Percentiles rank a stretch among this genome's conserved stretches.
These are phyloP conservation scores for Yamadazyma membranifaciens DNA, from an alignment of 1,139 yeast species.

Conservation along the genomic window DNA sequence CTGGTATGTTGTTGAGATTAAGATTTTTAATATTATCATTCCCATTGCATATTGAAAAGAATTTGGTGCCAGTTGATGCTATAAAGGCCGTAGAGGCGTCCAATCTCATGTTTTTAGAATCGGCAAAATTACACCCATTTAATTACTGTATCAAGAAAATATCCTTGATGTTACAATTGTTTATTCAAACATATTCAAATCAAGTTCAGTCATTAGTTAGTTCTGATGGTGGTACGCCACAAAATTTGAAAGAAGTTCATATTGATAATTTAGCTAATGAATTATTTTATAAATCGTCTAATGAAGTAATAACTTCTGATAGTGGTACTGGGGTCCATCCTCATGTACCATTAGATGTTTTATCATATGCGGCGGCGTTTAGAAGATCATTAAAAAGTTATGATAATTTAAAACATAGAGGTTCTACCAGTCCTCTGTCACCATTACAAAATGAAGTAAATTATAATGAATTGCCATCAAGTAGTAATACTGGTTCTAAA, in stretches of 20 bases:
- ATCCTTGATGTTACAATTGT: constrained; percentile 53
- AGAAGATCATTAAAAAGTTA: constrained; percentile 11
- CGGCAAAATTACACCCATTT: constrained; percentile 38
- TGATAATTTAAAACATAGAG: neutral
- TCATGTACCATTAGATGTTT: constrained; percentile 31
- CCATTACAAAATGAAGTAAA: neutral
- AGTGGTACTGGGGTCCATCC: constrained; percentile 14
- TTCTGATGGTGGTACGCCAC: constrained; percentile 27
- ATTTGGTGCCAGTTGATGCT: constrained; percentile 50
- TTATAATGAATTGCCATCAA: neutral
- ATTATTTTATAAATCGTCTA: constrained; percentile 2
- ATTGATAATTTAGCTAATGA: neutral
- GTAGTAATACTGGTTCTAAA: too few relatives aligned
- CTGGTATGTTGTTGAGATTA: constrained; percentile 62
- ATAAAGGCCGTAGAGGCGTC: constrained; percentile 44
- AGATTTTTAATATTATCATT: constrained; percentile 55
- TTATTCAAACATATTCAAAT: constrained; percentile 58
- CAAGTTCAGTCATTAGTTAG: constrained; percentile 38
- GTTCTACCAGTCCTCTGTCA: neutral
- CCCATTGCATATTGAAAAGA: constrained; percentile 49
- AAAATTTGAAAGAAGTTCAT: constrained; percentile 18
- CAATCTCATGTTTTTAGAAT: constrained; percentile 36
- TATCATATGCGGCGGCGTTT: constrained; percentile 36
- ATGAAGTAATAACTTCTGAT: constrained; percentile 13
- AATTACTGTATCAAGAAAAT: constrained; percentile 54